phyloP scores from a whole-genome alignment of 179 eudicot genomes.

The Silene coronaria region DNA sequence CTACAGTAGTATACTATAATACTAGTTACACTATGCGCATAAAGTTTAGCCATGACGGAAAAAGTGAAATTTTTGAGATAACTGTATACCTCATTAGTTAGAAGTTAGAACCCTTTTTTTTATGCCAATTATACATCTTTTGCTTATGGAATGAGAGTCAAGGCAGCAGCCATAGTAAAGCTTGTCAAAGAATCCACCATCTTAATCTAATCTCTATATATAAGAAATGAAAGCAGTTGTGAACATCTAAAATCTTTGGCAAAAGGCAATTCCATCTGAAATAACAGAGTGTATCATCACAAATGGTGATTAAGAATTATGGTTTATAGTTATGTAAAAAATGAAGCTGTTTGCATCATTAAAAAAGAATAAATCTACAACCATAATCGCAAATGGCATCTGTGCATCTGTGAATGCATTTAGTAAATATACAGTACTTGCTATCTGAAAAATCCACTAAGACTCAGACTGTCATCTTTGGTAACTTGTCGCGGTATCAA shows the following conservation, averaged over 20 bases:
- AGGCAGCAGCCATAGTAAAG: too few relatives aligned
- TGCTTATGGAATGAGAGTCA: not conserved
- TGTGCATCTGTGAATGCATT: slow-evolving; percentile 8
- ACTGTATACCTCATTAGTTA: too few relatives aligned
- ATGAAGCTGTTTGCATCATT: not conserved
- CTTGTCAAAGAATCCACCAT: too few relatives aligned
- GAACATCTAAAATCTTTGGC: not conserved
- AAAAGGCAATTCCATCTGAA: not conserved
- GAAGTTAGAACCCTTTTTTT: too few relatives aligned
- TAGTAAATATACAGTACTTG: not conserved
- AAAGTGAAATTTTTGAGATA: too few relatives aligned
- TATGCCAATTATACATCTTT: not conserved
- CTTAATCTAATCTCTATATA: too few relatives aligned
- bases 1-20: too few relatives aligned
- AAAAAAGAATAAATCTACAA: not conserved
- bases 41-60: too few relatives aligned
- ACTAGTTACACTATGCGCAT: too few relatives aligned
- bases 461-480: slow-evolving; percentile 29
- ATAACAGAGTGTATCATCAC: not conserved
- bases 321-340: not conserved
- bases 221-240: too few relatives aligned
- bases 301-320: not conserved
- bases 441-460: slow-evolving; percentile 30
- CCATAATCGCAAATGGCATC: slow-evolving; percentile 10
- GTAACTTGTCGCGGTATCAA: slow-evolving; percentile 24